Percentiles rank a stretch among this genome's conserved stretches.
These are phyloP conservation scores for Citrus australasica DNA, from an alignment of 345 rosid genomes.

Conservation along the genomic window DNA sequence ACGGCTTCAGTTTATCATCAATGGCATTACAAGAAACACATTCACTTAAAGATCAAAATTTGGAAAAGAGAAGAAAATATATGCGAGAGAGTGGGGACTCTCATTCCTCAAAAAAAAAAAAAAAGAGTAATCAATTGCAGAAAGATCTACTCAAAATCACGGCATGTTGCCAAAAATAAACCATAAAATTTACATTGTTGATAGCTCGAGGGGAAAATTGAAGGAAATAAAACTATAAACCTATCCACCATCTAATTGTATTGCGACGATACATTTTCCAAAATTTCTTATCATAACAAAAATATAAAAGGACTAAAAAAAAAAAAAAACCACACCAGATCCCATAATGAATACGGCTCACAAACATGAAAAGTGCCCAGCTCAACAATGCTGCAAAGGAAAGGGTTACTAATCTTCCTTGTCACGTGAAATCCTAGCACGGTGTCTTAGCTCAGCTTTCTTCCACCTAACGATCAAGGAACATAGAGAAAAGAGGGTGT, in stretches of 20 bases:
- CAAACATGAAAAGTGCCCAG: not conserved
- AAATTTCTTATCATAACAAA: not conserved
- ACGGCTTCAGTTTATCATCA: no score
- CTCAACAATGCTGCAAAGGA: not conserved
- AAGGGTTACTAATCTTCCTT: slow-evolving; percentile 62
- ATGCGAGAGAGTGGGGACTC: no score
- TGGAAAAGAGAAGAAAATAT: no score
- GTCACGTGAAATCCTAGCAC: slow-evolving; percentile 62
- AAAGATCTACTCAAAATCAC: not conserved
- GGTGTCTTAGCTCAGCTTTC: slow-evolving; percentile 92
- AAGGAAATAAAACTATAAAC: not conserved
- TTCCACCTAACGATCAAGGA: slow-evolving; percentile 85
- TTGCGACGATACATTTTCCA: not conserved
- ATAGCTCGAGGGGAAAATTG: not conserved
- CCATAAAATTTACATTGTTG: slow-evolving; percentile 1
- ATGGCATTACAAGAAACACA: no score
- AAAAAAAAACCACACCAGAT: not conserved
- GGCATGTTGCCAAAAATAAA: not conserved
- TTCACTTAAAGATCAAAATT: no score
- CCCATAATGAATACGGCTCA: not conserved
- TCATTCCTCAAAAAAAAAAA: no score
- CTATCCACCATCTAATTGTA: not conserved
- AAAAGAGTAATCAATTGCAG: not conserved
- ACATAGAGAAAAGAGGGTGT: slow-evolving; percentile 79
- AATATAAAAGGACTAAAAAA: not conserved